Base-by-base conservation (phyloP, 2,329 filamentous ascomycete genomes). In the Juglanconis oblonga region DNA sequence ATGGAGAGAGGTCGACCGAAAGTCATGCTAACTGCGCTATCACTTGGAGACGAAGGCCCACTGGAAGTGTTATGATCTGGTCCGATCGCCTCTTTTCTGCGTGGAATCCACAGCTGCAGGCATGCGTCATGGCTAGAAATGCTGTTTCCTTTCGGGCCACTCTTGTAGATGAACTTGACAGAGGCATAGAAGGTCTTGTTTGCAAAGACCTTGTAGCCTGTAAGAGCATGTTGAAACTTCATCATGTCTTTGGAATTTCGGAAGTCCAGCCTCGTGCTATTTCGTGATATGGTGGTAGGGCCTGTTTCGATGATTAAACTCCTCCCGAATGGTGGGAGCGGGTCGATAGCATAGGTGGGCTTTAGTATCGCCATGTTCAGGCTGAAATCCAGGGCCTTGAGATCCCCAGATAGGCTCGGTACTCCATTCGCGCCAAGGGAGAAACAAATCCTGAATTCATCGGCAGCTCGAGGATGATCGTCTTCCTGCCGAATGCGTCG, bases 141-240 rank as follows among this genome's bases (percentile, higher is more conserved):
- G 36, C 14, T 32, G 13, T 52, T 32, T 13, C 48, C 48, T 32
- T 32, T 44, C 14, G 40, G 40, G 11, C 40, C 40, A 13, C 40
- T 44, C 14, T 44, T 42, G 5, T 13, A 32, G 11, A 52, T 47
- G 31, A 73, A 73, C 49, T 66, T 71, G 33, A 69, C 71, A 36
- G 63, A 58, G 11, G 65, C 67, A 7, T 68, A 58, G 29, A 62
- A 58, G 38, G 62, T 67, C 29, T 69, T 71, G 14, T 58, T 64
- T 4, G 65, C 67, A 62, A 66, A 73, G 0, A 67, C 65, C 50
- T 71, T 73, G 59, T 69, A 74, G 0, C 71, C 71, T 5, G 69
- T 74, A 9, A 73, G 55, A 3, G 68, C 71, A 50, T 74, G 72
- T 38, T 74, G 72, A 24, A 74, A 73, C 49, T 67, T 69, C 2